Evolutionary conservation across 2,329 filamentous ascomycete species (phyloP).

Genomic region (Aspergillus sp.): DNA sequence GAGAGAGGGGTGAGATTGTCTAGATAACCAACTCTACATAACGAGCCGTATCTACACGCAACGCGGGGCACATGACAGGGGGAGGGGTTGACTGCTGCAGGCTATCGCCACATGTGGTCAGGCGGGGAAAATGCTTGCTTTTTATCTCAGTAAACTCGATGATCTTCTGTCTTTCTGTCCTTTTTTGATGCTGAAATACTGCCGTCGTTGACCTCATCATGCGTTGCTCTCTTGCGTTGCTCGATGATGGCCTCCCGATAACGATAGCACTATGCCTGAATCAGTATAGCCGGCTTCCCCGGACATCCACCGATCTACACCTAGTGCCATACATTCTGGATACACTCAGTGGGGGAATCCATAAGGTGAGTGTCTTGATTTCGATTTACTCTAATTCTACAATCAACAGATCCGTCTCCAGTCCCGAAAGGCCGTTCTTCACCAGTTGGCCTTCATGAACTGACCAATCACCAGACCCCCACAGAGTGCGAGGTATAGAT

Average conservation of each 20-base stretch:
- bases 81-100: too few relatives aligned
- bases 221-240: neutral
- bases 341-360: too few relatives aligned
- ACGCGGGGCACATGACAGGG: too few relatives aligned
- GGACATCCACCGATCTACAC: too few relatives aligned
- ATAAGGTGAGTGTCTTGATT: too few relatives aligned
- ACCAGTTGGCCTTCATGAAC: conserved; percentile 2
- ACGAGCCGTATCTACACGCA: too few relatives aligned
- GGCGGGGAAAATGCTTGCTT: too few relatives aligned
- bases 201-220: neutral
- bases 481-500: conserved; percentile 5
- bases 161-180: neutral
- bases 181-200: neutral
- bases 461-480: conserved; percentile 6
- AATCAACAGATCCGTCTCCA: conserved; percentile 10
- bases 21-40: too few relatives aligned
- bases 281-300: neutral
- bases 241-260: neutral
- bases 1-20: too few relatives aligned
- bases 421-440: conserved; percentile 5
- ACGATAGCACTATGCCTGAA: neutral
- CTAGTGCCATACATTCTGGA: too few relatives aligned
- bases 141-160: neutral
- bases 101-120: too few relatives aligned
- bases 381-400: conserved; percentile 4